phyloP scores from a whole-genome alignment of 345 rosid species.

The Populus simonii region DNA sequence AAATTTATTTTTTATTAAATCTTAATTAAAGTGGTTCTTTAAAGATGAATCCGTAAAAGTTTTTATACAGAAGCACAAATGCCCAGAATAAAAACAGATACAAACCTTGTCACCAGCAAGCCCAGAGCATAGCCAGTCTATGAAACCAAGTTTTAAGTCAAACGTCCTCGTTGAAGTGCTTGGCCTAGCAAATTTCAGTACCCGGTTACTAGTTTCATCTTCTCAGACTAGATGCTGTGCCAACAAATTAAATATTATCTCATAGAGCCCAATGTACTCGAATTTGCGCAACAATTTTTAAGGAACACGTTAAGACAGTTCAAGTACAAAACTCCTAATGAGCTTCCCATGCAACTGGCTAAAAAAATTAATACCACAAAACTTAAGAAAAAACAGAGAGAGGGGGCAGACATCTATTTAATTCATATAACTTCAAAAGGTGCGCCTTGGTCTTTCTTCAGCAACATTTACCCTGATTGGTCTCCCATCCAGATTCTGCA shows the following conservation, averaged over 20 bases:
- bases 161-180: not conserved
- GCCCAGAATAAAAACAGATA: not conserved
- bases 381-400: not conserved
- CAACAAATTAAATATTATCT: not conserved
- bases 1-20: too few species aligned
- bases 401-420: conserved; percentile 7
- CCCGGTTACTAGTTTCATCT: not conserved
- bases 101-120: not conserved
- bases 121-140: not conserved
- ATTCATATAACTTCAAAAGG: conserved; percentile 34
- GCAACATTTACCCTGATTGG: conserved; percentile 87
- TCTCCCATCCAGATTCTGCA: conserved; percentile 87
- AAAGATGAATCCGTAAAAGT: too few species aligned
- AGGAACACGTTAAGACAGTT: conserved; percentile 1
- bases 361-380: conserved; percentile 20
- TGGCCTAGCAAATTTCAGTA: not conserved
- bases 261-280: not conserved
- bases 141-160: not conserved
- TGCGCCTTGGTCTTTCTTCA: conserved; percentile 69
- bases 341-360: conserved; percentile 17
- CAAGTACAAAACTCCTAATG: not conserved
- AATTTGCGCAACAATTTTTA: conserved; percentile 2
- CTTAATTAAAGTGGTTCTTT: too few species aligned
- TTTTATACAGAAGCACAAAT: too few species aligned
- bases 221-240: not conserved